These are phyloP conservation scores for Lasiosphaeria miniovina DNA, from an alignment of 495 filamentous ascomycete genomes.

Conservation along the genomic window DNA sequence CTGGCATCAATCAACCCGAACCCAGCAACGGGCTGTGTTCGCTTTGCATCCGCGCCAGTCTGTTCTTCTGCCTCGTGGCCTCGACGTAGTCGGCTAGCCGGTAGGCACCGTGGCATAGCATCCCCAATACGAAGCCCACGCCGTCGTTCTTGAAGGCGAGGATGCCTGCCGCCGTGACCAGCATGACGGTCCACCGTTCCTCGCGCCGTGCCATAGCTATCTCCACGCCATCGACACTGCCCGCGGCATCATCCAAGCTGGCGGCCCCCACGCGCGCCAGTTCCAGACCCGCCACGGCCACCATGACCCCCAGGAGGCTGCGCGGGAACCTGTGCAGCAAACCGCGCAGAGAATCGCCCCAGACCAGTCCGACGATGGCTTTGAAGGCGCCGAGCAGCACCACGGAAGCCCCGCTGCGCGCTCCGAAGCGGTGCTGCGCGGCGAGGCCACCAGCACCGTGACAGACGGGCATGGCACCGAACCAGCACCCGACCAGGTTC, in stretches of 20 bases:
- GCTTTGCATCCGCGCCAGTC: too few relatives aligned
- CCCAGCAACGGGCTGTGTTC: too few relatives aligned
- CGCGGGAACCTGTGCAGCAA: constrained; percentile 68
- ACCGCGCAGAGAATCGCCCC: constrained; percentile 60
- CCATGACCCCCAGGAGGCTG: constrained; percentile 77
- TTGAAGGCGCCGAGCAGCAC: constrained; percentile 77
- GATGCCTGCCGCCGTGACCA: constrained; percentile 74
- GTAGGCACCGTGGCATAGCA: constrained; percentile 53
- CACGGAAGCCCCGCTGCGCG: constrained; percentile 78
- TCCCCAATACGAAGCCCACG: constrained; percentile 78
- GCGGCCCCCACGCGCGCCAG: constrained; percentile 73
- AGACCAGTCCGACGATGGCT: constrained; percentile 68
- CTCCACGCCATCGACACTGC: constrained; percentile 6
- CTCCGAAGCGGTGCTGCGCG: constrained; percentile 85
- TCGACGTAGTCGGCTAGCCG: constrained; percentile 38
- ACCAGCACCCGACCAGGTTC: constrained; percentile 84
- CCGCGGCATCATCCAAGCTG: constrained; percentile 68
- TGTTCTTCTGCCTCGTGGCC: constrained; percentile 19
- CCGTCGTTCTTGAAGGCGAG: constrained; percentile 89
- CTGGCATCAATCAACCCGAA: too few relatives aligned
- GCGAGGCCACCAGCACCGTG: constrained; percentile 90
- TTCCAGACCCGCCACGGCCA: constrained; percentile 83
- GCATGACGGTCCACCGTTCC: constrained; percentile 81
- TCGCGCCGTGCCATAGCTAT: constrained; percentile 58
- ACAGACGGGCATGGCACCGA: constrained; percentile 93